Conservation (phyloP, 2,329 filamentous ascomycete genomes). For the Cryphonectria naterciae region DNA sequence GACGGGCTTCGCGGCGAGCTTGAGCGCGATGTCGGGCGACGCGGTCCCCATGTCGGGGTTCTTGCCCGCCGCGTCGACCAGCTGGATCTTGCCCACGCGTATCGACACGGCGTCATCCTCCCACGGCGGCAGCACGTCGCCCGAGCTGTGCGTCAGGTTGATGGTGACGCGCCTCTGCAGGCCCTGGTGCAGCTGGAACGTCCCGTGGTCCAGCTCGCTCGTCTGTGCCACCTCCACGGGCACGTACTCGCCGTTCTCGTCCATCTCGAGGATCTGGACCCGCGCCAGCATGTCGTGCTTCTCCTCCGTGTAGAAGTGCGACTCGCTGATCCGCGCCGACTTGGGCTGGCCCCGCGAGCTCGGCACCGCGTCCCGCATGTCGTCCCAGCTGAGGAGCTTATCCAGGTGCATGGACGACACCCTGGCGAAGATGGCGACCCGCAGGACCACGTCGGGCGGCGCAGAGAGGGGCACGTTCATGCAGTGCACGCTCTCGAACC, state of each 20-base stretch:
- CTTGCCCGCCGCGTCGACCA: conserved; percentile 85
- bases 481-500: conserved; percentile 97
- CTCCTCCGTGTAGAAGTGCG: conserved; percentile 91
- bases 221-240: conserved; percentile 92
- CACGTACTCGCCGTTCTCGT: conserved; percentile 87
- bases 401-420: conserved; percentile 94
- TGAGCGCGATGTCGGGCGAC: conserved; percentile 75
- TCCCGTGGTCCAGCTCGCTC: conserved; percentile 81
- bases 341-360: conserved; percentile 60
- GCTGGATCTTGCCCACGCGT: conserved; percentile 77
- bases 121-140: conserved; percentile 86
- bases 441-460: conserved; percentile 73
- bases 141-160: conserved; percentile 88
- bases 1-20: conserved; percentile 75
- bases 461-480: conserved; percentile 89
- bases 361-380: conserved; percentile 82
- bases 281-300: conserved; percentile 90
- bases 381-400: conserved; percentile 97
- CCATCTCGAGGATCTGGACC: conserved; percentile 87
- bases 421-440: conserved; percentile 89
- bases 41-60: conserved; percentile 76
- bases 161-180: conserved; percentile 86
- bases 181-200: conserved; percentile 94
- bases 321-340: conserved; percentile 78
- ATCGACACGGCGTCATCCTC: conserved; percentile 79